Evolutionary conservation across 2,329 filamentous ascomycete genomes (phyloP).

Genomic region (Aspergillus japonicus): DNA sequence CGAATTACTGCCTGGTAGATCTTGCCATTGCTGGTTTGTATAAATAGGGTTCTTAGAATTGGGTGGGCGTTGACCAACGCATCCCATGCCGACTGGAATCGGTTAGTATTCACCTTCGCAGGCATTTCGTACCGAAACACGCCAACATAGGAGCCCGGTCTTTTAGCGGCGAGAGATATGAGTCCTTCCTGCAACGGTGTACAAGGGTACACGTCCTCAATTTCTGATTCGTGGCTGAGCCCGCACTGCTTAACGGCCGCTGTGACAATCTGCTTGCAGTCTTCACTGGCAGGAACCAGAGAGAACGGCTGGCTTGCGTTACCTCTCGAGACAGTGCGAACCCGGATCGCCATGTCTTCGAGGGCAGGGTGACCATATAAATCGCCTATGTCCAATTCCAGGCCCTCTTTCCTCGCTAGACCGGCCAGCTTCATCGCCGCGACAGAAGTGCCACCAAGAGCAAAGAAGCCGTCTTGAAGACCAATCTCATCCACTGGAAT

Average conservation of each 20-base stretch:
- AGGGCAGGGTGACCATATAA: background rate
- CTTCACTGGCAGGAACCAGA: background rate
- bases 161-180: slow-evolving; percentile 21
- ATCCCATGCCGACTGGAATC: slow-evolving; percentile 12
- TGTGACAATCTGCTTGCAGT: background rate
- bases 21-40: background rate
- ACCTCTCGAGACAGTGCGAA: background rate
- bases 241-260: background rate
- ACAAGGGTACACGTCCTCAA: slow-evolving; percentile 26
- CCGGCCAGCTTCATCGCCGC: background rate
- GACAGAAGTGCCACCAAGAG: background rate
- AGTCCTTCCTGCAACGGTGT: slow-evolving; percentile 29
- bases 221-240: background rate
- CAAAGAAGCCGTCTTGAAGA: background rate
- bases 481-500: background rate
- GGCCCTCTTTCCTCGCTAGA: background rate
- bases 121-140: slow-evolving; percentile 11
- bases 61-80: slow-evolving; percentile 16
- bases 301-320: background rate
- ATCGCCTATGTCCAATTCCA: background rate
- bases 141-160: slow-evolving; percentile 4
- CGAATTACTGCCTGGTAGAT: slow-evolving; percentile 6
- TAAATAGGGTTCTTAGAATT: slow-evolving; percentile 9
- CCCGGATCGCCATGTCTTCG: background rate
- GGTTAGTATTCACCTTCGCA: slow-evolving; percentile 9